Base-by-base conservation (phyloP, 306 rosid genomes). In the Oemleria cerasiformis region DNA sequence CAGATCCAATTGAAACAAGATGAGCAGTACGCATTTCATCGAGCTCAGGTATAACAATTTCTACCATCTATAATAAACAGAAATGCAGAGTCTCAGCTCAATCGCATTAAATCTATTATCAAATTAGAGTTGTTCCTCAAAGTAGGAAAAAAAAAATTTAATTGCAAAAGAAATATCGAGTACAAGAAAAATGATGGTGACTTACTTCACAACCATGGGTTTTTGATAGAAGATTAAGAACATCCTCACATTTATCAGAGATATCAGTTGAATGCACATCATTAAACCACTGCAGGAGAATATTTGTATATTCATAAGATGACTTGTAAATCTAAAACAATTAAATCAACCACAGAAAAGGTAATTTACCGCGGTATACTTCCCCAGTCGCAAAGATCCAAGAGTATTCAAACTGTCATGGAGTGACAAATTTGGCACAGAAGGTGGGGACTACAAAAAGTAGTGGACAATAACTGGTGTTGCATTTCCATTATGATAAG, bases 1-100 rank as follows among this genome's bases (percentile, higher is more conserved):
- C 98, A 34, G 98, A 86, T 56, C 97, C 98, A 77, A 93, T 87
- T 50, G 98, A 80, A 83, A 93, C 91, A 68, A 88, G 2, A 83
- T 93, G 98, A 78, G 96, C 91, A 67, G 81, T 79, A 59, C 89
- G 77, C 97, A 91, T 88, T 78, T 91, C 96, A 51, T 73, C 68
- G 75, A 93, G 82, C 89, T 93, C 97, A 14, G 98, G 98, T 75
- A 93, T 73, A 67, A 84, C 88, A 83, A 93, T 81, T 67, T 93
- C 98, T 76, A 44, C 81, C 77, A 78, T 74, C 97, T 54, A 75
- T 45, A 6, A 63, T 6, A 60, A 42, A 50, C 34, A 73, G 38
- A 49, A 54, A 67, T 41, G 45, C 34, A 69, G 43, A 38, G 59
- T 56, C 65, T 82, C 68, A 85, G 76, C 36, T 65, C 71, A 80